Conservation (phyloP, 2,329 filamentous ascomycete genomes). For the Nothophaeocryptopus gaeumannii region DNA sequence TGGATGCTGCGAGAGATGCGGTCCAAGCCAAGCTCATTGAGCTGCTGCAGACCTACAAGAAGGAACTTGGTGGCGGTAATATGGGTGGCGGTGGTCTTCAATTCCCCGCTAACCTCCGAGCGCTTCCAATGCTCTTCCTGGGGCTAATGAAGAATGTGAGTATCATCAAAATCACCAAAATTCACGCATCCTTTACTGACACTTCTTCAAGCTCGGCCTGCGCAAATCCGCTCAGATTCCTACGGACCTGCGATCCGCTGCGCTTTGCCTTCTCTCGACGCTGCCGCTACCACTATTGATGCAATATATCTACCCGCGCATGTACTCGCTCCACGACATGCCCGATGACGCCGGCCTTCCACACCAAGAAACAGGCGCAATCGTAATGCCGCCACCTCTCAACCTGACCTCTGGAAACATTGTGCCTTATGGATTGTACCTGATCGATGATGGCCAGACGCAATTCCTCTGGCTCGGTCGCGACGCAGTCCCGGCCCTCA, state of each 20-base stretch:
- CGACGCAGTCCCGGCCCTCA: constrained; percentile 84
- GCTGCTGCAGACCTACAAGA: constrained; percentile 90
- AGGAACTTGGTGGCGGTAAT: constrained; percentile 92
- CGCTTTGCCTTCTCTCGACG: constrained; percentile 90
- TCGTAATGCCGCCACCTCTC: constrained; percentile 75
- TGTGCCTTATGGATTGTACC: constrained; percentile 84
- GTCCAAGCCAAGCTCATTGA: constrained; percentile 89
- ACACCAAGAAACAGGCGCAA: constrained; percentile 81
- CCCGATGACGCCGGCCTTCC: constrained; percentile 86
- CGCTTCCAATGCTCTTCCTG: constrained; percentile 84
- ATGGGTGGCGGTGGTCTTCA: constrained; percentile 90
- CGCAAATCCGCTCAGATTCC: constrained; percentile 92
- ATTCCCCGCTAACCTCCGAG: constrained; percentile 88
- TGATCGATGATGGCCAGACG: constrained; percentile 95
- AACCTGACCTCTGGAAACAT: constrained; percentile 88
- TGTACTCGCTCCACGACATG: constrained; percentile 91
- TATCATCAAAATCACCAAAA: constrained; percentile 10
- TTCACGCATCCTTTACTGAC: constrained; percentile 26
- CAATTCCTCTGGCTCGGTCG: constrained; percentile 97
- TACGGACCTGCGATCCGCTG: constrained; percentile 87
- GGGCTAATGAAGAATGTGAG: constrained; percentile 92
- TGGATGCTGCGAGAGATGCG: constrained; percentile 87
- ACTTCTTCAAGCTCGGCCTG: constrained; percentile 60
- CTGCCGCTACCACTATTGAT: constrained; percentile 84
- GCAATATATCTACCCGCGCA: constrained; percentile 70